Base-by-base conservation (phyloP, 2,329 filamentous ascomycete genomes). In the Cercospora zeae-maydis region DNA sequence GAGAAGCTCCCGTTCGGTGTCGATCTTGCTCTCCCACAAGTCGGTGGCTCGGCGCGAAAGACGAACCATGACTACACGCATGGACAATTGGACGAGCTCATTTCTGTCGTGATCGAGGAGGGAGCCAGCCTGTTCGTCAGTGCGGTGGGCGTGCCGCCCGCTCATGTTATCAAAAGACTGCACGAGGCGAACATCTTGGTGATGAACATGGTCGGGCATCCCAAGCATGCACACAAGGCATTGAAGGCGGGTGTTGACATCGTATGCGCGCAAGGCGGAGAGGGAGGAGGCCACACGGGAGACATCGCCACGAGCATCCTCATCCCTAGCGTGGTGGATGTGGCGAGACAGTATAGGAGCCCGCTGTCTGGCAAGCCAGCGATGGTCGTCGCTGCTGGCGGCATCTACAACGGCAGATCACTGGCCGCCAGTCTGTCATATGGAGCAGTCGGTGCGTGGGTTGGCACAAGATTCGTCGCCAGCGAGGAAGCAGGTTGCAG, bases 191-290 rank as follows among this genome's bases (percentile, higher is more conserved):
- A 90, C 0, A 90, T 98, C 42, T 75, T 96, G 63, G 83, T 97
- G 36, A 97, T 97, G 92, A 97, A 97, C 76, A 97, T 97, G 93
- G 92, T 97, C 19, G 93, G 93, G 0, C 90, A 93, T 71, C 93
- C 93, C 1, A 92, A 89, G 75, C 93, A 98, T 76, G 93, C 93
- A 0, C 85, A 88, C 75, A 97, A 97, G 79, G 93, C 93, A 2
- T 81, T 98, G 3, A 86, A 92, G 55, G 85, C 88, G 0, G 93
- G 93, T 47, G 92, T 96, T 9, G 93, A 98, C 77, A 88, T 97
- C 67, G 84, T 98, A 5, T 96, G 92, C 75, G 88, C 93, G 1
- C 93, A 98, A 79, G 93, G 93, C 52, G 92, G 92, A 57, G 93
- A 98, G 77, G 93, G 93, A 1, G 93, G 93, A 16, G 93, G 93